A percentile compares a stretch with the other conserved stretches of the same genome.
Conservation (phyloP, 306 rosid species). For the Prunus mira region DNA sequence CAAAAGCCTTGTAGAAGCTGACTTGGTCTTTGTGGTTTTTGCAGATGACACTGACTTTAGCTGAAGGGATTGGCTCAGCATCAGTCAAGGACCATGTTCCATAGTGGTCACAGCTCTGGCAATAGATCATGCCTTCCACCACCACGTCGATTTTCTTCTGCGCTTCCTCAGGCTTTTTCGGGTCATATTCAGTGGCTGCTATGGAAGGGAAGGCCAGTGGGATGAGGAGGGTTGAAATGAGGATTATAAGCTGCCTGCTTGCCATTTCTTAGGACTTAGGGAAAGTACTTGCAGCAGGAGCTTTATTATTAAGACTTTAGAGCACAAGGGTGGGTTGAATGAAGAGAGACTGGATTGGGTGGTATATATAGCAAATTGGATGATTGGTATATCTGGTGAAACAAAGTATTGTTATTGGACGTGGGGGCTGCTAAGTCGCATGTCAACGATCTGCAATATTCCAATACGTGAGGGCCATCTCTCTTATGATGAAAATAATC, state of each 20-base stretch:
- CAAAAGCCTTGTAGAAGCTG: slow-evolving; percentile 68
- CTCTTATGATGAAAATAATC: not conserved
- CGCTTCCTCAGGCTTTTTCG: not conserved
- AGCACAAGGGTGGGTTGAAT: not conserved
- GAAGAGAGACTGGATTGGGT: not conserved
- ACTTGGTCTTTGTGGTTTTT: slow-evolving; percentile 57
- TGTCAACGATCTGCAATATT: slow-evolving; percentile 19
- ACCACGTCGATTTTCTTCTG: slow-evolving; percentile 51
- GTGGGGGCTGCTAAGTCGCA: slow-evolving; percentile 49
- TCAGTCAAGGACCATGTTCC: slow-evolving; percentile 75
- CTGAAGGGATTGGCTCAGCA: slow-evolving; percentile 64
- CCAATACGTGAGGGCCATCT: slow-evolving; percentile 54
- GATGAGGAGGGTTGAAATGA: slow-evolving; percentile 40
- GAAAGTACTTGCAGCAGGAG: slow-evolving; percentile 10
- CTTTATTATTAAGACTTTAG: not conserved
- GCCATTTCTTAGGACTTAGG: slow-evolving; percentile 46
- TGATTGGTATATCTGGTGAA: slow-evolving; percentile 1
- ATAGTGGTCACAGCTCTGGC: slow-evolving; percentile 69
- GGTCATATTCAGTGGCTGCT: slow-evolving; percentile 25
- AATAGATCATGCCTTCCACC: slow-evolving; percentile 75
- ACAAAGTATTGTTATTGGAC: slow-evolving; percentile 24
- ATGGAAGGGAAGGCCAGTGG: slow-evolving; percentile 34
- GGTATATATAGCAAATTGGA: slow-evolving; percentile 22
- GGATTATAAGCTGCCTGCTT: slow-evolving; percentile 23
- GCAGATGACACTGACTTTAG: slow-evolving; percentile 83